These are phyloP conservation scores for Puccinia triticina DNA, from an alignment of 1,284 basidiomycete species.

Conservation along the genomic window DNA sequence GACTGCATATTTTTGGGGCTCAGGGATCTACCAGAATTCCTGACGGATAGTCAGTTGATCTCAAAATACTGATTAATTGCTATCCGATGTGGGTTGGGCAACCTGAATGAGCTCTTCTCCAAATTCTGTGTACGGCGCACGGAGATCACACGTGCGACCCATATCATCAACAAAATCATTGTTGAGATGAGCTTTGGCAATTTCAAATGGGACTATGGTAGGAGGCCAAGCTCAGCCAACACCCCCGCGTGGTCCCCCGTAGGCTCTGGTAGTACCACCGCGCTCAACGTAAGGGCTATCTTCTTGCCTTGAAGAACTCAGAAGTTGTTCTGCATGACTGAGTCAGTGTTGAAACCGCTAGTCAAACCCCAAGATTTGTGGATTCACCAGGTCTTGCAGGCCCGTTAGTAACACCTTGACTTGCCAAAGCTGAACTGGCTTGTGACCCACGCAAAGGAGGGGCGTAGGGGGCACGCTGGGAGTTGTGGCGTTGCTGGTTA, in stretches of 20 bases:
- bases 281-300: no score
- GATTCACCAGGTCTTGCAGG: no score
- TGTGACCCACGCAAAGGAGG: no score
- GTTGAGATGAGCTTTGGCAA: background rate
- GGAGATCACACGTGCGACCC: background rate
- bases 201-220: background rate
- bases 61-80: background rate
- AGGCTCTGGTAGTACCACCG: no score
- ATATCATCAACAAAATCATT: background rate
- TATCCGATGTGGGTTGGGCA: background rate
- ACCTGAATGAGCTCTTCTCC: background rate
- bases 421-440: no score
- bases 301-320: no score
- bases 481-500: no score
- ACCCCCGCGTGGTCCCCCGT: background rate
- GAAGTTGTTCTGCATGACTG: no score
- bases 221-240: background rate
- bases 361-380: no score
- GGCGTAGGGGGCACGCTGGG: no score
- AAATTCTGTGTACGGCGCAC: background rate
- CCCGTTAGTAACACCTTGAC: no score
- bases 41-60: background rate
- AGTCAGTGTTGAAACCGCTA: no score
- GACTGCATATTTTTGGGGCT: background rate
- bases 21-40: background rate